Evolutionary conservation across 768 basidiomycete species (phyloP).

Genomic region (Leucogyrophana mollusca): DNA sequence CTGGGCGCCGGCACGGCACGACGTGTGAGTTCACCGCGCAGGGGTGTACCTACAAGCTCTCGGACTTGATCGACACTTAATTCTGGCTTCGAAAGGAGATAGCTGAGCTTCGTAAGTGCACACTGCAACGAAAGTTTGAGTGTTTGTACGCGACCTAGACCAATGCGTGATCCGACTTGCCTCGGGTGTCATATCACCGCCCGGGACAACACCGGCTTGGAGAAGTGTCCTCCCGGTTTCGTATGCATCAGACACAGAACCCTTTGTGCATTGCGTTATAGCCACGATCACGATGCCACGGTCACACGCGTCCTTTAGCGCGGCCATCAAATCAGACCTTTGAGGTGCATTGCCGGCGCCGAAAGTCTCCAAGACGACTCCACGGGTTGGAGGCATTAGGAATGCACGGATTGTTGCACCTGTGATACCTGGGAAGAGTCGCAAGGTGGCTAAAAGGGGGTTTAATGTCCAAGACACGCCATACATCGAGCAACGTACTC

Average conservation of each 20-base stretch:
- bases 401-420: conserved; percentile 73
- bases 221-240: conserved; percentile 72
- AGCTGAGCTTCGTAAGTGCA: conserved; percentile 86
- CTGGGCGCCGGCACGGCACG: conserved; percentile 42
- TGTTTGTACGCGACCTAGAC: background rate
- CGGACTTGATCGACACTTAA: conserved; percentile 68
- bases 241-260: conserved; percentile 82
- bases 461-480: conserved; percentile 14
- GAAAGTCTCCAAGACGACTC: conserved; percentile 88
- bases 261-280: conserved; percentile 87
- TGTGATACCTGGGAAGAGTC: conserved; percentile 87
- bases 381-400: conserved; percentile 68
- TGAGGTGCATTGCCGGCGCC: conserved; percentile 94
- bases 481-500: conserved; percentile 20
- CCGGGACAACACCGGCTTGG: conserved; percentile 76
- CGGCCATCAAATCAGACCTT: conserved; percentile 69
- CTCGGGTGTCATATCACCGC: conserved; percentile 96
- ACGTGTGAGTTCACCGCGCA: conserved; percentile 87
- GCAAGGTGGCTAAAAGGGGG: conserved; percentile 60
- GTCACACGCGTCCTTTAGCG: conserved; percentile 77
- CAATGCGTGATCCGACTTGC: conserved; percentile 34
- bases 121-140: conserved; percentile 48
- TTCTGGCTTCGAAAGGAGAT: conserved; percentile 85
- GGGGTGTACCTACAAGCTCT: conserved; percentile 68
- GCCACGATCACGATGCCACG: conserved; percentile 87